These are phyloP conservation scores for Saccharomycopsis fodiens DNA, from an alignment of 805 yeast species.

Conservation along the genomic window DNA sequence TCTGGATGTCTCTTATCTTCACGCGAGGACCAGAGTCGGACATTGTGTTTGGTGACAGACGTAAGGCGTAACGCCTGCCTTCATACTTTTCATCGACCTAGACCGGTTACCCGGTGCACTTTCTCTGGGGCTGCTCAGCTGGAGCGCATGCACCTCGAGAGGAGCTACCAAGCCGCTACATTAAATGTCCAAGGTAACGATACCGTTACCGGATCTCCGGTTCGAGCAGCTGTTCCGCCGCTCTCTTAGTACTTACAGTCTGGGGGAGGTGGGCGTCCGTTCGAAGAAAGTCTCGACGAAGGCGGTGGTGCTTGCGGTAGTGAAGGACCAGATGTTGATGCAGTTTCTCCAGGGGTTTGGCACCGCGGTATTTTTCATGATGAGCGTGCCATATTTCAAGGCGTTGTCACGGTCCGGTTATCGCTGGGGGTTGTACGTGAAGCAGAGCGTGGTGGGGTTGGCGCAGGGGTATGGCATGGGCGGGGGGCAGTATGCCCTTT, in stretches of 20 bases:
- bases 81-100: no score
- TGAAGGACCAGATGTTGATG: slow-evolving; percentile 47
- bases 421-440: slow-evolving; percentile 12
- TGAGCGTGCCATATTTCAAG: slow-evolving; percentile 11
- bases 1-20: slow-evolving; percentile 78
- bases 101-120: no score
- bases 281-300: neutral
- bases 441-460: slow-evolving; percentile 1
- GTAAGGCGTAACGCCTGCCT: no score
- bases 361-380: slow-evolving; percentile 17
- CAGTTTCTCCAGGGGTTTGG: slow-evolving; percentile 51
- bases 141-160: no score
- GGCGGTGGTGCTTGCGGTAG: slow-evolving; percentile 36
- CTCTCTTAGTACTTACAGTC: slow-evolving; percentile 25
- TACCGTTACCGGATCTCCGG: slow-evolving; percentile 52
- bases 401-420: slow-evolving; percentile 12
- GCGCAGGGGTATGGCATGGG: neutral
- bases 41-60: neutral
- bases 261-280: slow-evolving; percentile 21
- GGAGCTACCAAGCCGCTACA: no score
- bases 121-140: no score
- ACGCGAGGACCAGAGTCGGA: slow-evolving; percentile 56
- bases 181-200: slow-evolving; percentile 23
- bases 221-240: slow-evolving; percentile 55
- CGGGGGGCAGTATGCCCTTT: neutral